Percentiles rank a stretch among this genome's conserved stretches.
Evolutionary conservation across 257 asterid genomes (phyloP).

Genomic region (Ajuga chamaepitys): DNA sequence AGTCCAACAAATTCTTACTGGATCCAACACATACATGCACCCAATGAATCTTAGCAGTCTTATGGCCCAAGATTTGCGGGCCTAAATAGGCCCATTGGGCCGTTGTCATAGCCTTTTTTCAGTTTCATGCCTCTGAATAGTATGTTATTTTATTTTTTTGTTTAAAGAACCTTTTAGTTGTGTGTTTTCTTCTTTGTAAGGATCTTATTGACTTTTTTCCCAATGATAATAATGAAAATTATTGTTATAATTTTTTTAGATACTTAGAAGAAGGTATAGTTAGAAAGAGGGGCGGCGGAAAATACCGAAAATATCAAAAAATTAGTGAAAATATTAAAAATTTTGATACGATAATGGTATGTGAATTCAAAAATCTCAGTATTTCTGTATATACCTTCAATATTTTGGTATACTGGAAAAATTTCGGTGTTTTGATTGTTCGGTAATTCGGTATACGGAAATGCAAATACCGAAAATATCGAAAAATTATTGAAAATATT

Average conservation of each 20-base stretch:
- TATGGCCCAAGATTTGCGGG: slow-evolving; percentile 43
- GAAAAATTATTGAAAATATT: too few relatives aligned
- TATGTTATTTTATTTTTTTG: background rate
- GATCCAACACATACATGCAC: slow-evolving; percentile 51
- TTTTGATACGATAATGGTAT: too few relatives aligned
- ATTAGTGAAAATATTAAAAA: too few relatives aligned
- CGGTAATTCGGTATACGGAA: too few relatives aligned
- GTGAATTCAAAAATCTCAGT: too few relatives aligned
- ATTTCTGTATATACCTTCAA: too few relatives aligned
- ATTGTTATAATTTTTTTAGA: background rate
- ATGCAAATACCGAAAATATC: too few relatives aligned
- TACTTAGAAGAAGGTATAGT: background rate
- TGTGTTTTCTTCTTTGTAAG: slow-evolving; percentile 1
- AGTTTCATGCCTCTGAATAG: slow-evolving; percentile 14
- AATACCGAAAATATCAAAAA: too few relatives aligned
- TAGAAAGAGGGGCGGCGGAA: background rate
- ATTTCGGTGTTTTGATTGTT: too few relatives aligned
- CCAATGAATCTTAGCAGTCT: slow-evolving; percentile 84
- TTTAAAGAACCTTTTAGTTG: background rate
- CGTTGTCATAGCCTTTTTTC: slow-evolving; percentile 7
- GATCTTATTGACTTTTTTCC: background rate
- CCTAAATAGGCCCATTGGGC: slow-evolving; percentile 6
- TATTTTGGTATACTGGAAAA: too few relatives aligned
- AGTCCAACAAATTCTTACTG: slow-evolving; percentile 50
- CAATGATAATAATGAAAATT: background rate